Evolutionary conservation across 208 protist genomes (phyloP).

Genomic region (Crithidia fasciculata): DNA sequence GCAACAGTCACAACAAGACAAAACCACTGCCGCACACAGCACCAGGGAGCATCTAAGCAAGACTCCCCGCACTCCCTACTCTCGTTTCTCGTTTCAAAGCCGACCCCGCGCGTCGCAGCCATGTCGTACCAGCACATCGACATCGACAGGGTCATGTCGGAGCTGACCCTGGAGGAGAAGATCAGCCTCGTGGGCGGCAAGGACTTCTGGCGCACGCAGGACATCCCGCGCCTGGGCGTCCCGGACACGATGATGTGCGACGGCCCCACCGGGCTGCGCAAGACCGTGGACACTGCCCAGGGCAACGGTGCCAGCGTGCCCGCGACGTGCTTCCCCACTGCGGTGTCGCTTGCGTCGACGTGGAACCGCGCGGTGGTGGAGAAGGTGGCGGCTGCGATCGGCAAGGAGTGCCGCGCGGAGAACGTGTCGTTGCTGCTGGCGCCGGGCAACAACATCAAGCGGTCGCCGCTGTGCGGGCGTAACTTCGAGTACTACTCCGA

Average conservation of each 20-base stretch:
- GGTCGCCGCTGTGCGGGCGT: conserved; percentile 36
- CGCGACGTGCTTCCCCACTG: conserved; percentile 22
- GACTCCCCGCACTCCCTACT: too few species aligned
- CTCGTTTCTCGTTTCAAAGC: too few species aligned
- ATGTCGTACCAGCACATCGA: conserved; percentile 15
- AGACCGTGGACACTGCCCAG: conserved; percentile 2
- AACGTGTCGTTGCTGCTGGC: conserved; percentile 16
- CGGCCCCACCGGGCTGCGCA: conserved; percentile 16
- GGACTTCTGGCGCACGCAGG: conserved; percentile 8
- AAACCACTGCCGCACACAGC: background rate
- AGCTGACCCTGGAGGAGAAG: conserved; percentile 32
- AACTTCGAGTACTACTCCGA: conserved; percentile 62
- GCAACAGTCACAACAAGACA: background rate
- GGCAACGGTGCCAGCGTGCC: conserved; percentile 4
- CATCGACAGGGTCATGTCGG: conserved; percentile 10
- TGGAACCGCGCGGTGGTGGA: conserved; percentile 19
- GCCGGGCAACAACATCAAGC: conserved; percentile 29
- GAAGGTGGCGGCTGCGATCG: conserved; percentile 1
- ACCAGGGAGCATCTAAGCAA: too few species aligned
- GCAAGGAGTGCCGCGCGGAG: conserved; percentile 20
- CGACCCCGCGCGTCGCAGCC: background rate
- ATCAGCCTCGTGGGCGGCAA: conserved; percentile 13
- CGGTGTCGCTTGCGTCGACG: conserved; percentile 17
- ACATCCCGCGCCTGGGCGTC: conserved; percentile 9
- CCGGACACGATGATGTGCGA: conserved; percentile 13